Evolutionary conservation across 2,329 filamentous ascomycete genomes (phyloP), one percentile per base, ranked within the genome.

Genomic region (Apiospora hydei): DNA sequence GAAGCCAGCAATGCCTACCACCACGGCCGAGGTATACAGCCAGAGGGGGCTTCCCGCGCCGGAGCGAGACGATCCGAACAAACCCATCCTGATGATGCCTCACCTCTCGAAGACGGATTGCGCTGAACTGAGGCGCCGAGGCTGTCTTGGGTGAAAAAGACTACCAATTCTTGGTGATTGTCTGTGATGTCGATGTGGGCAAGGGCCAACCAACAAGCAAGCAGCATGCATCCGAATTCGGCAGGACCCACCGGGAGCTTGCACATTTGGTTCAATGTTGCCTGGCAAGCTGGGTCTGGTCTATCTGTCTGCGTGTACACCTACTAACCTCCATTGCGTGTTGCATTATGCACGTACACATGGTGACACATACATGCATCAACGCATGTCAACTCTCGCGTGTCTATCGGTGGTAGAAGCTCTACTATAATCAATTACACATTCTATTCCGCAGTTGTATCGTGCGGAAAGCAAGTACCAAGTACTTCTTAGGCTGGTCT

Each of bases 1-100:
- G 1, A 78, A 38, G 26, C 76, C 77, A 10, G 75, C 77, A 1
- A 80, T 67, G 24, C 75, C 76, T 21, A 77, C 72, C 14, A 78
- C 69, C 1, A 70, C 71, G 21, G 74, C 75, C 8, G 77, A 74
- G 1, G 71, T 64, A 49, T 75, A 77, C 34, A 76, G 21, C 75
- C 76, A 77, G 61, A 73, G 70, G 11, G 72, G 30, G 14, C 11
- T 73, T 38, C 74, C 73, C 70, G 73, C 72, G 71, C 77, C 73
- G 69, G 73, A 53, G 4, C 73, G 67, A n/a, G 71, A 75, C 34
- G 76, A 47, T 14, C 73, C 74, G 26, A 74, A 41, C 76, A 74
- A 73, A 18, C 76, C 72, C 77, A 78, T 79, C n/a, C 51, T 18
- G 14, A 34, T 34, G 26, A 57, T 34, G 26, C 26, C 16, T 57